Evolutionary conservation across 164 flowering plant genomes (phyloP).

Genomic region (Vitis vinifera): DNA sequence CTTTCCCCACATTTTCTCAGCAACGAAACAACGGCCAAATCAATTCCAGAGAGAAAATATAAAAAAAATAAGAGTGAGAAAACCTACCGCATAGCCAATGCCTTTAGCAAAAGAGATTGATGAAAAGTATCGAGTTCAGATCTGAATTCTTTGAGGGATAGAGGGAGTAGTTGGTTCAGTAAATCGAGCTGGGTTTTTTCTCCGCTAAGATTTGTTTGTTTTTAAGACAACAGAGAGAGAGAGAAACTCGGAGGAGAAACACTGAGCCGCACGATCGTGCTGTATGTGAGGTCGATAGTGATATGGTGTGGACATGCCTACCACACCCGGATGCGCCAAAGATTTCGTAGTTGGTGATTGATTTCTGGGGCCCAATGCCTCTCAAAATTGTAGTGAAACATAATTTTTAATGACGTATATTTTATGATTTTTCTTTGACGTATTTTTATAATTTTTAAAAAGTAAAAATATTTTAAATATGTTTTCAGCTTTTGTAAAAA

Average conservation of each 20-base stretch:
- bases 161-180: not conserved
- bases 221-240: not conserved
- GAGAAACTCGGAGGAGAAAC: not conserved
- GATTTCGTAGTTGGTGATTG: not conserved
- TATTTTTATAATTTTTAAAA: too few species aligned
- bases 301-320: not conserved
- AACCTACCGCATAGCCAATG: not conserved
- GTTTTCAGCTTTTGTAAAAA: too few species aligned
- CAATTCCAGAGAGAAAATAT: not conserved
- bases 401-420: not conserved
- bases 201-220: not conserved
- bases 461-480: too few species aligned
- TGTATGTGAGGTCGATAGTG: not conserved
- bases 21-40: conserved; percentile 4
- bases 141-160: conserved; percentile 14
- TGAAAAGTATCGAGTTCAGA: conserved; percentile 19
- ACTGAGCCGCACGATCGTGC: not conserved
- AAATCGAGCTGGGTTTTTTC: not conserved
- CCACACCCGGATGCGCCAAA: not conserved
- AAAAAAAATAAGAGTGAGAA: not conserved
- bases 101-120: not conserved
- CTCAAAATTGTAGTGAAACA: not conserved
- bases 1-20: conserved; percentile 7
- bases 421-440: too few species aligned
- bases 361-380: not conserved